phyloP scores from a whole-genome alignment of 1,284 basidiomycete genomes.

The Papiliotrema terrestris region DNA sequence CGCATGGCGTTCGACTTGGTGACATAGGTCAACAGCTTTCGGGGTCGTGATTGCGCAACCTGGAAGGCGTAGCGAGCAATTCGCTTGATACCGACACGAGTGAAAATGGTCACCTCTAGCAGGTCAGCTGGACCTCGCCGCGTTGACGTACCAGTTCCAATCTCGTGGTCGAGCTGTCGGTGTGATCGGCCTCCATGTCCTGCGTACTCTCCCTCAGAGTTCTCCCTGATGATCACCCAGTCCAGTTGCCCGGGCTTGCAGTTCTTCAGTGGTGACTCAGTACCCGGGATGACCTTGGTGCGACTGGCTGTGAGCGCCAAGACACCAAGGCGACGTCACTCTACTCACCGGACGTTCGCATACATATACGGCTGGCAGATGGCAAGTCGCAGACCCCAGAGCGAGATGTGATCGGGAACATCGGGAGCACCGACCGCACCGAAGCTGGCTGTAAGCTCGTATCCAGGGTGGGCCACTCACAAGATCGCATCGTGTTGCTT shows the following conservation, averaged over 20 bases:
- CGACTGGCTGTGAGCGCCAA: slow-evolving; percentile 27
- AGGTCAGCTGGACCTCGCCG: slow-evolving; percentile 40
- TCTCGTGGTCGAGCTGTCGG: slow-evolving; percentile 44
- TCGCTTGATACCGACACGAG: slow-evolving; percentile 54
- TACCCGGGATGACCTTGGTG: slow-evolving; percentile 55
- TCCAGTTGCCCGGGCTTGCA: slow-evolving; percentile 49
- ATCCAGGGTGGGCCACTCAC: slow-evolving; percentile 15
- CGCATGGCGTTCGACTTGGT: slow-evolving; percentile 55
- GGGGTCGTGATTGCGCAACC: slow-evolving; percentile 53
- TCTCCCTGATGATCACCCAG: slow-evolving; percentile 57
- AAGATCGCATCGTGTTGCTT: slow-evolving; percentile 48
- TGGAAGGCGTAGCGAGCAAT: slow-evolving; percentile 58
- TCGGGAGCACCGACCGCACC: slow-evolving; percentile 50
- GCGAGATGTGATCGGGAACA: slow-evolving; percentile 57
- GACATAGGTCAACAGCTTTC: slow-evolving; percentile 56
- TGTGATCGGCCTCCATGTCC: slow-evolving; percentile 55
- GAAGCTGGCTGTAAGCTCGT: slow-evolving; percentile 18
- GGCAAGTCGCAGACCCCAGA: slow-evolving; percentile 55
- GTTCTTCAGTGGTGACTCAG: slow-evolving; percentile 52
- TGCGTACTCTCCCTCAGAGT: slow-evolving; percentile 59
- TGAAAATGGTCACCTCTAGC: slow-evolving; percentile 53
- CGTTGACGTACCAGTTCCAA: slow-evolving; percentile 37
- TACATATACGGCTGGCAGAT: slow-evolving; percentile 58
- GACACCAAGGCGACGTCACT: not conserved
- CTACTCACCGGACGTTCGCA: slow-evolving; percentile 52